Evolutionary conservation across 2,329 filamentous ascomycete genomes (phyloP), one percentile per base, ranked within the genome.

Genomic region (Neonectria magnoliae): DNA sequence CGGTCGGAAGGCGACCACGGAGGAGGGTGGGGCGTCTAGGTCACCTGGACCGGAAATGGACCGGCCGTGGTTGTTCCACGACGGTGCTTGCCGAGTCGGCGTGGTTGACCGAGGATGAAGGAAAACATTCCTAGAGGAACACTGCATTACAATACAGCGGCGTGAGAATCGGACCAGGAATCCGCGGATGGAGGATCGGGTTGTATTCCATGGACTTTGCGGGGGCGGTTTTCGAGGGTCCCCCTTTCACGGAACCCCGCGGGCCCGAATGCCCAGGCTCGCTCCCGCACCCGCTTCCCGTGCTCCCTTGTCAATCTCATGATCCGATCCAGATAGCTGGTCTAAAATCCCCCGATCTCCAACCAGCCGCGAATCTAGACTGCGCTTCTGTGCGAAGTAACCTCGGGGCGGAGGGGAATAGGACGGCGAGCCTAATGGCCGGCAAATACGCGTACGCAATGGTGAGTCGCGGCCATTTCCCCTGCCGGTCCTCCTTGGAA

Each of bases 271-370:
- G 38, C 38, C 57, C 57, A 42, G 44, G 20, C 50, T 44, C 51
- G 41, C 29, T 60, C 38, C 41, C 41, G 41, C 48, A 38, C 9
- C 14, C 41, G 38, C 52, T 42, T 51, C 13, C 60, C 53, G 53
- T 8, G 16, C 20, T 27, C 31, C 50, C 66, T 71, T 73, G 67
- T 73, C 71, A 67, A 73, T 72, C 71, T 72, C 58, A 73, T 72
- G 69, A 72, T 73, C 48, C 27, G 69, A 72, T 73, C 48, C 27
- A 63, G 69, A 73, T 73, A 67, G 53, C 60, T 53, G 64, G 57
- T 55, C 57, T 52, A 44, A 61, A 29, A 38, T 16, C 22, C 38
- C 38, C 54, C 54, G 25, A 29, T 36, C 54, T 45, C 59, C 48
- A 22, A 16, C 47, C 57, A 59, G 22, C 57, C 14, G 27, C 51